Percentiles rank a stretch among this genome's conserved stretches.
These are phyloP conservation scores for Punica granatum DNA, from an alignment of 345 rosid genomes.

Conservation along the genomic window DNA sequence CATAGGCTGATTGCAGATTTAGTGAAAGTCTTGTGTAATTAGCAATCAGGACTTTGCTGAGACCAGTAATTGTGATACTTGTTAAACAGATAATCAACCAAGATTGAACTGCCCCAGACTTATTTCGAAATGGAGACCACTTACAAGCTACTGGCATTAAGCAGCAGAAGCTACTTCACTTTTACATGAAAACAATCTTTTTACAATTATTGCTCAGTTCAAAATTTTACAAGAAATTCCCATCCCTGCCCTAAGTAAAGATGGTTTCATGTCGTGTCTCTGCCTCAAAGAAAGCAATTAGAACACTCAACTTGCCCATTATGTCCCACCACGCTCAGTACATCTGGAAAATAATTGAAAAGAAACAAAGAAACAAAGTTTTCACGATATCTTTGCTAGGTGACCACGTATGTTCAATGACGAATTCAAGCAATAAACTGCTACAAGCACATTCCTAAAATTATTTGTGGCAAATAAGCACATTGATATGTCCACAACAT, in stretches of 20 bases:
- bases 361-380: too few species aligned
- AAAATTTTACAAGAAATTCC: neutral
- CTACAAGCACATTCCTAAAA: too few species aligned
- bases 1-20: neutral
- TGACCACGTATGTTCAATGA: neutral
- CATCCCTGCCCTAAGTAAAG: neutral
- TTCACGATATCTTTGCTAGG: neutral
- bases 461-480: neutral
- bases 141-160: too few species aligned
- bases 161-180: too few species aligned
- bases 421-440: neutral
- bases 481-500: neutral
- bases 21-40: neutral
- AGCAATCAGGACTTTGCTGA: neutral
- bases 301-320: neutral
- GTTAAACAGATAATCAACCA: too few species aligned
- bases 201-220: neutral
- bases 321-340: neutral
- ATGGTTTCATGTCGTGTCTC: neutral
- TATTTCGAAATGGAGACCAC: too few species aligned
- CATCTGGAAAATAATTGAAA: neutral
- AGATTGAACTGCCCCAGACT: too few species aligned
- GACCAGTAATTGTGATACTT: too few species aligned
- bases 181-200: too few species aligned
- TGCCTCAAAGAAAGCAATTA: neutral